Conservation (phyloP, 306 rosid genomes). For the Pterocarpus macrocarpus region DNA sequence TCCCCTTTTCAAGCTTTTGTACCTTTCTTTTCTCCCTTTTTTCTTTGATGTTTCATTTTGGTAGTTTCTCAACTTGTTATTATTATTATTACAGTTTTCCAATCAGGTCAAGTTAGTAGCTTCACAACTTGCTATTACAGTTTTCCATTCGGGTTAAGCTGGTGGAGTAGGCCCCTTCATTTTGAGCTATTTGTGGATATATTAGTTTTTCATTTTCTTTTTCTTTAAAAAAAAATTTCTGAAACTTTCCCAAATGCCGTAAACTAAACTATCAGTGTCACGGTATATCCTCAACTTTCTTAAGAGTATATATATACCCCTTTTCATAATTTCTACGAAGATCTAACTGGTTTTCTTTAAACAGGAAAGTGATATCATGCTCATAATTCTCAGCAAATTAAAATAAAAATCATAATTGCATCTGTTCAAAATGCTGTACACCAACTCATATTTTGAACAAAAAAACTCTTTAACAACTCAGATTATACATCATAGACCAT, state of each 20-base stretch:
- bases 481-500: constrained; percentile 30
- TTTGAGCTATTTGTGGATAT: neutral
- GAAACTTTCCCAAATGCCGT: constrained; percentile 2
- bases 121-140: too few species aligned
- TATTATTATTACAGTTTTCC: neutral
- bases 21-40: neutral
- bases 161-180: neutral
- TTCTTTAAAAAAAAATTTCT: neutral
- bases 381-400: constrained; percentile 26
- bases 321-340: constrained; percentile 31
- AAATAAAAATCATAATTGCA: constrained; percentile 36
- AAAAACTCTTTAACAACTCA: neutral
- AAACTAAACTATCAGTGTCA: constrained; percentile 29
- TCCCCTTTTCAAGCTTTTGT: constrained; percentile 26
- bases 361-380: constrained; percentile 8
- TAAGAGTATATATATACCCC: neutral
- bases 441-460: constrained; percentile 37
- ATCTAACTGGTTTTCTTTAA: neutral
- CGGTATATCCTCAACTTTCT: constrained; percentile 5
- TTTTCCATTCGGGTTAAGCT: neutral
- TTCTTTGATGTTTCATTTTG: neutral
- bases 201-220: neutral
- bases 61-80: constrained; percentile 8
- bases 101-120: neutral
- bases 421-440: constrained; percentile 44